Conservation (phyloP, 2,329 filamentous ascomycete genomes). For the Alternaria arbusti region DNA sequence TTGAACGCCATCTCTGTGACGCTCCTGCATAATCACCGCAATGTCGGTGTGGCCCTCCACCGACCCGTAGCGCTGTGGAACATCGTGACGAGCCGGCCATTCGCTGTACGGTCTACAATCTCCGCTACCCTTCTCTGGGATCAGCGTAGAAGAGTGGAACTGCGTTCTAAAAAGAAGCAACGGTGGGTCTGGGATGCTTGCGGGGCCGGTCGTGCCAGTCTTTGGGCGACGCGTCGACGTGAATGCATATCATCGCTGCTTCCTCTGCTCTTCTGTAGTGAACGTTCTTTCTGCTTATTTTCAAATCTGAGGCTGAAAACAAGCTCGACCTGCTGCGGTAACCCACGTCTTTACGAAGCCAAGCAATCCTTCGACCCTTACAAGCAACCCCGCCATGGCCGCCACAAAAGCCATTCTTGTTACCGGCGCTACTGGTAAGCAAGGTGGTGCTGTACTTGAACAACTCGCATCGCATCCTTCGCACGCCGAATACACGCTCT, state of each 20-base stretch:
- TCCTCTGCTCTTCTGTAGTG: not conserved
- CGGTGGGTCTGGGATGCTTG: constrained; percentile 2
- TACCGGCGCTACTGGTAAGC: constrained; percentile 56
- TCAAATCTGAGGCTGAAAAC: not conserved
- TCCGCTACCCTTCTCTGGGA: not conserved
- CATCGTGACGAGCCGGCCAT: not conserved
- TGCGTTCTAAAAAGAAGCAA: constrained; percentile 5
- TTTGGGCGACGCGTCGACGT: not conserved
- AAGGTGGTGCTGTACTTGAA: constrained; percentile 54
- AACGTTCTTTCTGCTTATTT: not conserved
- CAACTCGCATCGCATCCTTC: constrained; percentile 49
- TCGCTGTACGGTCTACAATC: not conserved
- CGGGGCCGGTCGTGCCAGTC: constrained; percentile 7
- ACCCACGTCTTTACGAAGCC: not conserved
- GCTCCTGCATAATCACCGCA: constrained; percentile 6
- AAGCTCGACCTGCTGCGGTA: constrained; percentile 1
- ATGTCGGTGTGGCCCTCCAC: constrained; percentile 2
- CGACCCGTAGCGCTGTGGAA: constrained; percentile 8
- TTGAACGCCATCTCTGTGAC: not conserved
- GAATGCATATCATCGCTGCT: constrained; percentile 6
- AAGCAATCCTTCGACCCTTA: constrained; percentile 8
- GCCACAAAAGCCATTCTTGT: constrained; percentile 52
- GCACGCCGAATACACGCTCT: constrained; percentile 55
- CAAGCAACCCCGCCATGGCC: constrained; percentile 28
- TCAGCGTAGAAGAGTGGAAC: constrained; percentile 3